phyloP scores from a whole-genome alignment of 2,329 filamentous ascomycete genomes.

The Cordyceps fumosorosea region DNA sequence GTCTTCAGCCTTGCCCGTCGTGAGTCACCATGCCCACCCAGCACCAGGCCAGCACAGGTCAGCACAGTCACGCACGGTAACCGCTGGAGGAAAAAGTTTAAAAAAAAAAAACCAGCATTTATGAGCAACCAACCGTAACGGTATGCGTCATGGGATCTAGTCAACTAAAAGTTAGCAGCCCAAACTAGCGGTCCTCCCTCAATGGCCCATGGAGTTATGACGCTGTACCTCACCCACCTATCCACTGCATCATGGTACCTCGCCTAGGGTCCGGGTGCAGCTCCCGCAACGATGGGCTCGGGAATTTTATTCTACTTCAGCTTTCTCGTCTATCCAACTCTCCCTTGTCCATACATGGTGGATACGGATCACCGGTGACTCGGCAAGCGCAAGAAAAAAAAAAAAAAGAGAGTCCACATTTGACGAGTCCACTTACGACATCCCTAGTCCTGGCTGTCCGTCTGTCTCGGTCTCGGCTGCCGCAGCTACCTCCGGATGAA shows the following conservation, averaged over 20 bases:
- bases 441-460: not conserved
- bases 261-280: not conserved
- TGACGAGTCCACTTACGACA: not conserved
- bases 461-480: not conserved
- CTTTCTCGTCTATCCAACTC: not conserved
- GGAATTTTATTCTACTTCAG: not conserved
- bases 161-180: too few relatives aligned
- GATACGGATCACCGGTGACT: constrained; percentile 6
- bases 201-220: too few relatives aligned
- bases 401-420: not conserved
- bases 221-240: not conserved
- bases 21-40: not conserved
- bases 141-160: not conserved
- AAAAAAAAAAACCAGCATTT: too few relatives aligned
- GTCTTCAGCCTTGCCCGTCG: constrained; percentile 1
- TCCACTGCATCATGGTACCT: too few relatives aligned
- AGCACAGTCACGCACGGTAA: not conserved
- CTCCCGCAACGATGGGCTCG: not conserved
- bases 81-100: too few relatives aligned
- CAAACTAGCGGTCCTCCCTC: not conserved
- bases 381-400: constrained; percentile 7
- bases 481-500: not conserved
- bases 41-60: not conserved
- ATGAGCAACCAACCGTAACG: not conserved
- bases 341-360: constrained; percentile 2